A percentile compares a stretch with the other conserved stretches of the same genome.
Conservation (phyloP, 2,329 filamentous ascomycete species). For the Colletotrichum tofieldiae region DNA sequence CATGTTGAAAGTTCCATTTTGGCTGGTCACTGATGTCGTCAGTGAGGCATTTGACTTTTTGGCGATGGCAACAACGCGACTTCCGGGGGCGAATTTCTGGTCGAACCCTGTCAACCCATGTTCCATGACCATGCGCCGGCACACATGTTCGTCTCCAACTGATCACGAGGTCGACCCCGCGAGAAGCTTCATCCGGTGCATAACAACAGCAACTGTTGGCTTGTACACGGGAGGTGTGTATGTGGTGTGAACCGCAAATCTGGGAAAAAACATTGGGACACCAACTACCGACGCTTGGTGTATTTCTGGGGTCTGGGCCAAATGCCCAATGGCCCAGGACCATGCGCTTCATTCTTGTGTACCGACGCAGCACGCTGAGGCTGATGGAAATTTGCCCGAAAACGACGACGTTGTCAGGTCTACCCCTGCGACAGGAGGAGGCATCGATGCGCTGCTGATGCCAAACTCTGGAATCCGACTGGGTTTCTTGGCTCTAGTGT, state of each 20-base stretch:
- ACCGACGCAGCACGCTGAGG: not conserved
- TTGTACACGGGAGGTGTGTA: constrained; percentile 8
- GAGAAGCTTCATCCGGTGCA: constrained; percentile 14
- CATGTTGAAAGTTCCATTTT: constrained; percentile 29
- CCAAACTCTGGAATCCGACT: not conserved
- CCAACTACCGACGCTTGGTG: constrained; percentile 29
- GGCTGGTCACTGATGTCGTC: constrained; percentile 35
- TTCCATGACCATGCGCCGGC: not conserved
- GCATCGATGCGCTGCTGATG: not conserved
- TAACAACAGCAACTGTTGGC: not conserved
- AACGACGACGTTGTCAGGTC: constrained; percentile 1
- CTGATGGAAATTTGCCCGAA: constrained; percentile 13
- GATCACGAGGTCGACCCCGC: constrained; percentile 33
- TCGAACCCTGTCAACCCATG: constrained; percentile 11
- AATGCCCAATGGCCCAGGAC: not conserved
- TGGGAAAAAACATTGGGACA: constrained; percentile 11
- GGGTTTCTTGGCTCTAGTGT: not conserved
- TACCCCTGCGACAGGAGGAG: constrained; percentile 15
- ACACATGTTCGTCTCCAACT: constrained; percentile 22
- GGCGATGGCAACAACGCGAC: constrained; percentile 24
- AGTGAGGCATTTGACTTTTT: constrained; percentile 39
- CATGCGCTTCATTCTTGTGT: not conserved
- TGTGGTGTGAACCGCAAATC: constrained; percentile 7
- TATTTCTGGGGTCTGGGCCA: constrained; percentile 19
- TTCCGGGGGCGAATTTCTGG: constrained; percentile 14